A percentile compares a stretch with the other conserved stretches of the same genome.
These are phyloP conservation scores for Venturiaceae sp. DNA, from an alignment of 2,329 filamentous ascomycete species.

Conservation along the genomic window DNA sequence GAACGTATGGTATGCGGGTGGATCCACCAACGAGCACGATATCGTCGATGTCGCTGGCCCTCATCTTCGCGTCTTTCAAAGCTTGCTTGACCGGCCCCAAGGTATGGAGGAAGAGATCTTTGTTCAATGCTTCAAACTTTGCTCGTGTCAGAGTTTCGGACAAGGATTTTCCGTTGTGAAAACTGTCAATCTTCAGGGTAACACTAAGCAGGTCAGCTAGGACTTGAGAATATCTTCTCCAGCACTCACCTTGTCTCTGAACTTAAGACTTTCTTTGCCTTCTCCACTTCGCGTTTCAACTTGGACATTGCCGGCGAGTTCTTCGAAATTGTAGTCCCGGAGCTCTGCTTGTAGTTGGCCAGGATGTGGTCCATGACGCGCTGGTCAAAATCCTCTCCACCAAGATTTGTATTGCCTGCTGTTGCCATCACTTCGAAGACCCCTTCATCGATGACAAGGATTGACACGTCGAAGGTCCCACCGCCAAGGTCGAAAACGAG, in stretches of 20 bases:
- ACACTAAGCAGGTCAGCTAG: neutral
- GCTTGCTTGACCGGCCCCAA: slow-evolving; percentile 3
- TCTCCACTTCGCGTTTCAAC: slow-evolving; percentile 1
- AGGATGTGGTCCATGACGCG: neutral
- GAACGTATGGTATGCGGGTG: slow-evolving; percentile 1
- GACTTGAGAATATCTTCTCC: too few relatives aligned
- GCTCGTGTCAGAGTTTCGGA: slow-evolving; percentile 2
- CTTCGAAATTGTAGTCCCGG: neutral
- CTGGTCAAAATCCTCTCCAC: slow-evolving; percentile 3
- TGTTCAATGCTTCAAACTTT: slow-evolving; percentile 3
- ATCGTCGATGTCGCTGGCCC: neutral
- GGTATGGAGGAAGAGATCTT: slow-evolving; percentile 2
- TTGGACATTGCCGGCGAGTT: neutral
- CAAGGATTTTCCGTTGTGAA: neutral
- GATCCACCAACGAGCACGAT: slow-evolving; percentile 5
- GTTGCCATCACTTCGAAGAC: slow-evolving; percentile 5
- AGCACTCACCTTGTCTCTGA: neutral
- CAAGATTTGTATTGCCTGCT: neutral
- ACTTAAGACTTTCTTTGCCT: neutral
- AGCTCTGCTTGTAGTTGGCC: neutral
- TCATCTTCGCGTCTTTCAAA: slow-evolving; percentile 5
- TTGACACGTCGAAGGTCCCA: slow-evolving; percentile 4
- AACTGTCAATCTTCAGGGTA: neutral
- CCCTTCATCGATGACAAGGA: slow-evolving; percentile 3
- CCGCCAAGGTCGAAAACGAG: slow-evolving; percentile 2